These are phyloP conservation scores for Coprinellus micaceus DNA, from an alignment of 768 basidiomycete genomes.

Conservation along the genomic window DNA sequence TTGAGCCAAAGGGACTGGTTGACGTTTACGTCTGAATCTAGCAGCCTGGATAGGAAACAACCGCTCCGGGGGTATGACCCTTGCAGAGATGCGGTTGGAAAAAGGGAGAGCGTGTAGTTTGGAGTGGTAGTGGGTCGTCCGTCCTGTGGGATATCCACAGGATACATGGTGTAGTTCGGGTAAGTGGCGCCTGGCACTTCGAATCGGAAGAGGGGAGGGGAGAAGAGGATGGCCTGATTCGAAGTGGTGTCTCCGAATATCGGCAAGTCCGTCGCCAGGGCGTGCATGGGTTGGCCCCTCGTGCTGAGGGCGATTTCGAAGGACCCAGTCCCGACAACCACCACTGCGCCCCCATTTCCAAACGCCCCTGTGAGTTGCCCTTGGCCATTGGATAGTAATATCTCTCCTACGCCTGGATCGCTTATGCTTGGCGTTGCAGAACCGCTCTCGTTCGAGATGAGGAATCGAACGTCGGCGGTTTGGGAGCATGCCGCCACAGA, in stretches of 20 bases:
- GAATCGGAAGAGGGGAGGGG: constrained; percentile 45
- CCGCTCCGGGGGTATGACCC: constrained; percentile 49
- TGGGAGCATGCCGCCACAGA: constrained; percentile 8
- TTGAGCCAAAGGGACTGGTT: constrained; percentile 56
- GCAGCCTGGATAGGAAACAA: constrained; percentile 47
- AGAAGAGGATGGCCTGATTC: constrained; percentile 71
- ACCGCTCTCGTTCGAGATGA: constrained; percentile 49
- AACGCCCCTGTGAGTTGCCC: constrained; percentile 21
- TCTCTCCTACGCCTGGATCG: constrained; percentile 45
- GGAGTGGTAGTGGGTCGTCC: constrained; percentile 37
- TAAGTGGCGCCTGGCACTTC: constrained; percentile 40
- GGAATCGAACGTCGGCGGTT: constrained; percentile 45
- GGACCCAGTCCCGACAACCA: constrained; percentile 38
- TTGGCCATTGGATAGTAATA: constrained; percentile 22
- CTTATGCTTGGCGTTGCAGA: constrained; percentile 34
- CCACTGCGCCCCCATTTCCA: constrained; percentile 47
- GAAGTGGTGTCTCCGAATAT: constrained; percentile 72
- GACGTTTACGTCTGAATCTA: constrained; percentile 34
- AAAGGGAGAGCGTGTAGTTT: constrained; percentile 54
- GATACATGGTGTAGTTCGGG: constrained; percentile 75
- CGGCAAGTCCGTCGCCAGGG: constrained; percentile 39
- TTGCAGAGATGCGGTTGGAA: constrained; percentile 38
- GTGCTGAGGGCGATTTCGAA: constrained; percentile 61
- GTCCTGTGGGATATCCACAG: constrained; percentile 48
- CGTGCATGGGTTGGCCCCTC: constrained; percentile 46